Base-by-base conservation (phyloP, 1,284 basidiomycete genomes). In the Marasmius sp. region DNA sequence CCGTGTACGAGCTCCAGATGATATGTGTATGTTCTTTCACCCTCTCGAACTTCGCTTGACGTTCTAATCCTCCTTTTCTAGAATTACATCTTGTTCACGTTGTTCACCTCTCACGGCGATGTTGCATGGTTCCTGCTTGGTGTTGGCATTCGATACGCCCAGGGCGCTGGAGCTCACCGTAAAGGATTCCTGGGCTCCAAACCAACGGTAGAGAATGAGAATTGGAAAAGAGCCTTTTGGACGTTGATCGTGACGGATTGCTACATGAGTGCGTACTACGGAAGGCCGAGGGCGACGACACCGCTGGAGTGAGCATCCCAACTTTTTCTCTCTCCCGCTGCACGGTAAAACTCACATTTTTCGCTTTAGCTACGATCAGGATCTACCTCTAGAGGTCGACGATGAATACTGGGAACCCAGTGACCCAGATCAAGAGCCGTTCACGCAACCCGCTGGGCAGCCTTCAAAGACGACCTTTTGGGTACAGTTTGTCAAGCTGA, bases 191-290 rank as follows among this genome's bases (percentile, higher is more conserved):
- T n/a, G 3, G 27, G 48, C 27, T 45, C 60, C 41, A 5, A 45
- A 18, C 59, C 56, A 45, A 36, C 43, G 38, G 50, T 50, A 3
- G 61, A 64, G 51, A 49, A 57, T 16, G 63, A 64, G 34, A 53
- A 62, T 22, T 64, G 63, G 63, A 64, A 62, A 38, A 61, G 60
- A 12, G 63, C 63, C 10, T 61, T 60, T 55, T 64, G 63, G 63
- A 22, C 39, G 18, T 36, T 64, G 20, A 18, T 52, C 43, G 14
- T 41, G 10, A 58, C 55, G 8, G 63, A 63, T 34, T 39, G 45
- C 9, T 34, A 22, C 11, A 61, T 47, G 52, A 48, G 49, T 14
- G 20, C 59, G 1, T 38, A 20, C 48, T 49, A 27, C 6, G 48
- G 48, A 20, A 49, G 48, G 27, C 48, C 48, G 48, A 49, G 48